Base-by-base conservation (phyloP, 345 rosid genomes). In the Citrus reticulata region DNA sequence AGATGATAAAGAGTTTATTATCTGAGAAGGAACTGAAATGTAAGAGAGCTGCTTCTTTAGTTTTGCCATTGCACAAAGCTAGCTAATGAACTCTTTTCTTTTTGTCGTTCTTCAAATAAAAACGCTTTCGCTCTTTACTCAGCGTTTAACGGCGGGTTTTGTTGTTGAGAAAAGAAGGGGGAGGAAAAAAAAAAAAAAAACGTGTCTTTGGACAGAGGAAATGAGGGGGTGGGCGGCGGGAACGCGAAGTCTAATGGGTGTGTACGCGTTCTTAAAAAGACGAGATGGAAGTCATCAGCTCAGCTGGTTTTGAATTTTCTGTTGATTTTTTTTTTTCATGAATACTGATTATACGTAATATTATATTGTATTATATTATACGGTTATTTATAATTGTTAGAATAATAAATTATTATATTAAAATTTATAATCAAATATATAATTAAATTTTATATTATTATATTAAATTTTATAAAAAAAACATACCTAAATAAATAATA, bases 11-110 rank as follows among this genome's bases (percentile, higher is more conserved):
- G 90, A 82, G 66, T 78, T 86, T 39, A 88, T 89, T 69, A 89
- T 85, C 79, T 85, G 91, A 75, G 92, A 84, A 27, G 92, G 91
- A 35, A 91, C 92, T 6, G 89, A 83, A 62, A 91, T 90, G 88
- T 85, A 91, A 37, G 82, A 80, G 58, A 82, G 49, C 49, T 42
- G 39, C 76, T 84, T 88, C 81, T 86, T 85, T 51, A 85, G 75
- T 75, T 75, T 79, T 7, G 85, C 91, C 95, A 90, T 90, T 76
- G 24, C 34, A 75, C 70, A 62, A 73, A 34, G 2, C 57, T 24
- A 40, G 59, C 22, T 5, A 74, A 39, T 63, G n/a, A 34, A 68
- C 57, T 11, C 37, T 83, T 68, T 68, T 46, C 5, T 46, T 13
- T 13, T 46, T 3, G 5, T 49, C 29, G 77, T 54, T 49, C 32